Evolutionary conservation across 225 moss, liverwort and hornwort genomes (phyloP).

Genomic region (Pleurozium schreberi): DNA sequence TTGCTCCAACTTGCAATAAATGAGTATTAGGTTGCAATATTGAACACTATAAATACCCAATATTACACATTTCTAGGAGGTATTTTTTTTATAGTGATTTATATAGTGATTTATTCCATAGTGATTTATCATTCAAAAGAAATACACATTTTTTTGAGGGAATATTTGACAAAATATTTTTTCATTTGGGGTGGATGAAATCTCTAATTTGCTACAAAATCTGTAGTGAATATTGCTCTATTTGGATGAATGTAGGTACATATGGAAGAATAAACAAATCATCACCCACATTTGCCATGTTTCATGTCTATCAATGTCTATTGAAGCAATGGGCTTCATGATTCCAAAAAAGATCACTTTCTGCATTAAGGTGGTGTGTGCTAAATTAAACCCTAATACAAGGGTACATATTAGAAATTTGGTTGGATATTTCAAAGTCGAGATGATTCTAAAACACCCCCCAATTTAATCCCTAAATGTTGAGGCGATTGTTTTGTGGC

Average conservation of each 20-base stretch:
- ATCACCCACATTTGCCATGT: too few species aligned
- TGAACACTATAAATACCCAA: background rate
- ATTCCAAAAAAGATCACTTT: too few species aligned
- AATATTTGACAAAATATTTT: background rate
- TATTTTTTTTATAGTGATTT: background rate
- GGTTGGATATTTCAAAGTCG: too few species aligned
- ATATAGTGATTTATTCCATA: too few species aligned
- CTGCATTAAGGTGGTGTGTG: too few species aligned
- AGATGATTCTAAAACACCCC: too few species aligned
- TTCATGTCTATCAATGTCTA: too few species aligned
- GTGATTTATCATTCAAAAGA: background rate
- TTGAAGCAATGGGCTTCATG: too few species aligned
- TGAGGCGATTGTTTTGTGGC: too few species aligned
- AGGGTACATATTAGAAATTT: background rate
- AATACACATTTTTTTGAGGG: background rate
- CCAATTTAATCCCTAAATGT: too few species aligned
- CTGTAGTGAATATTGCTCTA: background rate
- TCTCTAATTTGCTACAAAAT: background rate
- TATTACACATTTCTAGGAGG: background rate
- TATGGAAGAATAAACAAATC: too few species aligned
- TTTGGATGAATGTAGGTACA: too few species aligned
- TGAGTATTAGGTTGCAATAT: background rate
- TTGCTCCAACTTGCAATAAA: accelerated
- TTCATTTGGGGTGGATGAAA: background rate
- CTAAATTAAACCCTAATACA: background rate